Conservation (phyloP, 2,329 filamentous ascomycete genomes). For the Diaporthe velutina region DNA sequence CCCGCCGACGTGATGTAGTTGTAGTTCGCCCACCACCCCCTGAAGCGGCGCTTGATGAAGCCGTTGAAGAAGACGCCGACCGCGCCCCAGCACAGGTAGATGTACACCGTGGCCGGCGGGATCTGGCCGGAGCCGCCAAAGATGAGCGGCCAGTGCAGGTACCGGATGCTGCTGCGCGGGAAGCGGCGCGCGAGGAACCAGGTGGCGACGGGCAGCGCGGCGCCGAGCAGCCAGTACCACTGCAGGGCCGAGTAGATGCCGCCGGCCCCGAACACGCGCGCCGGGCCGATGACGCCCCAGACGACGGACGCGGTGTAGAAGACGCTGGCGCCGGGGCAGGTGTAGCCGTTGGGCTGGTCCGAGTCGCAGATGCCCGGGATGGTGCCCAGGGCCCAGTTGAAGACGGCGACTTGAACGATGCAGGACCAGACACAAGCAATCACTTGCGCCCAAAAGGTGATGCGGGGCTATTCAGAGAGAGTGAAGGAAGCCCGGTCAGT, state of each 20-base stretch:
- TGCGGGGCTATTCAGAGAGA: conserved; percentile 44
- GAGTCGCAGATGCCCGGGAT: conserved; percentile 60
- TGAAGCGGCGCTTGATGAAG: conserved; percentile 58
- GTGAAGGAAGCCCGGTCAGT: background rate
- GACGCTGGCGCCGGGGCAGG: conserved; percentile 50
- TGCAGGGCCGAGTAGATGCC: conserved; percentile 48
- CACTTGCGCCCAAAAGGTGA: conserved; percentile 48
- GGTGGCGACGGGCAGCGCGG: conserved; percentile 44
- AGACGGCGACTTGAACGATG: conserved; percentile 57
- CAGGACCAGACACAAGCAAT: conserved; percentile 47
- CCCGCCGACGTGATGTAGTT: conserved; percentile 68
- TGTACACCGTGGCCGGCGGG: conserved; percentile 60
- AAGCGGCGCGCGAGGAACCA: conserved; percentile 43
- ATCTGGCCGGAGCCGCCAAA: conserved; percentile 47
- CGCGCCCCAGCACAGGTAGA: conserved; percentile 60
- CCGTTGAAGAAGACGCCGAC: conserved; percentile 66
- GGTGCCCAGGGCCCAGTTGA: conserved; percentile 54
- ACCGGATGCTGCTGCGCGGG: conserved; percentile 43
- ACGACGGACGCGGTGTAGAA: conserved; percentile 55
- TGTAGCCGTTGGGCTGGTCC: conserved; percentile 46
- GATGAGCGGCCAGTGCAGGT: conserved; percentile 48
- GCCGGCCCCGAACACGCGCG: conserved; percentile 49
- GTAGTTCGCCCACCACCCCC: conserved; percentile 68
- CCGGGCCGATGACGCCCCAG: conserved; percentile 53
- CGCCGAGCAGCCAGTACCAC: conserved; percentile 49